Base-by-base conservation (phyloP, 345 rosid species). In the Syzygium jambos region DNA sequence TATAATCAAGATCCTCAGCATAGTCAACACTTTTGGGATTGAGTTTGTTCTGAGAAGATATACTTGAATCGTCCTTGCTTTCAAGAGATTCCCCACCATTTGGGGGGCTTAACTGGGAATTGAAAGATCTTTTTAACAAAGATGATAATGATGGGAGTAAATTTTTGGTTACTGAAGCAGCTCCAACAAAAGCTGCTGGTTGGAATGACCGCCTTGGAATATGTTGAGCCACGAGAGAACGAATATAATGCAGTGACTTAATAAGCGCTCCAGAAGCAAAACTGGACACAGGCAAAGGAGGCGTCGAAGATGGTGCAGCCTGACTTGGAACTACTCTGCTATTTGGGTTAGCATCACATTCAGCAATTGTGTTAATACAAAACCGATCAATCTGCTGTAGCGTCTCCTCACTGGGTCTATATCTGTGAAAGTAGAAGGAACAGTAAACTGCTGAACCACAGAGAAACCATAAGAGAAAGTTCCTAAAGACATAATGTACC, bases 401-500 rank as follows among this genome's bases (percentile, higher is more conserved):
- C 34, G 96, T 96, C 91, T 96, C 99, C 92, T 98, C 99, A 22
- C 96, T 91, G 78, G 99, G 99, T 91, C 93, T 96, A 92, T 95
- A 98, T 91, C 99, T 98, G 96, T 92, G 93, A 86, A 91, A 88
- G 61, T 63, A 61, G 52, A 73, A 84, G 86, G 85, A 86, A 87
- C 57, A 56, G 86, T 85, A 61, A 84, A 85, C 25, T 86, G 41
- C 25, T 51, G 78, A 57, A 59, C 65, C 63, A 61, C 68, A 52
- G 7, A 73, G 14, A 73, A 73, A 19, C 80, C 80, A 73, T 34
- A 34, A 19, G 41, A 73, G 80, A 73, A 73, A 73, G 22, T 73
- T 34, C 46, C 80, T 73, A 13, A 2, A 30, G 80, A 34, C 49
- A 34, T 34, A 34, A 73, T 73, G 49, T 38, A 17, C 80, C 34